These are phyloP conservation scores for Gilbertella persicaria DNA, from an alignment of 371 early-diverging fungal species.

Conservation along the genomic window DNA sequence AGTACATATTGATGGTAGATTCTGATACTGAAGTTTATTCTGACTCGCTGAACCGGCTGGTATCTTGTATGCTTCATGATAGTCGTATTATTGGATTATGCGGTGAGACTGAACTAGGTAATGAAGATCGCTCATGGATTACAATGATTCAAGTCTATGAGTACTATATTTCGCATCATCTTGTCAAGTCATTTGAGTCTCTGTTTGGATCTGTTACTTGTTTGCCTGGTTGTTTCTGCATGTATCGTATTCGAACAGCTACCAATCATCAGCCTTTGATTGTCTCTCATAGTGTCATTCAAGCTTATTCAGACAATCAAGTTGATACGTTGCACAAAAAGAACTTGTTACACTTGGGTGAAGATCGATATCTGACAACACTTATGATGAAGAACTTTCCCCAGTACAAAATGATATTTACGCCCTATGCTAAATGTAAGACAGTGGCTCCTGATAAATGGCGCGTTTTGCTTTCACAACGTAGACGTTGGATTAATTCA, in stretches of 20 bases:
- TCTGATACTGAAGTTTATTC: constrained; percentile 90
- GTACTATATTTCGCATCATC: constrained; percentile 94
- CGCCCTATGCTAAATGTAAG: constrained; percentile 91
- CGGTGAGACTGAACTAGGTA: constrained; percentile 83
- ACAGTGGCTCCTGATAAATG: constrained; percentile 97
- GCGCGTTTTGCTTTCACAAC: constrained; percentile 92
- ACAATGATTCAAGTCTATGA: constrained; percentile 95
- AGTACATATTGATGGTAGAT: constrained; percentile 94
- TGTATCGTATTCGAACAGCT: constrained; percentile 88
- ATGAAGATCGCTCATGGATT: constrained; percentile 79
- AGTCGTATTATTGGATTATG: constrained; percentile 81
- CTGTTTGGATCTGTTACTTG: constrained; percentile 96
- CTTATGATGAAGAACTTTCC: constrained; percentile 98
- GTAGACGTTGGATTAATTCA: constrained; percentile 98
- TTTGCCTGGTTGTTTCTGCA: constrained; percentile 95
- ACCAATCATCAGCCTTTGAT: constrained; percentile 67
- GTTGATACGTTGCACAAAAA: constrained; percentile 97
- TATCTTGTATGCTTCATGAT: constrained; percentile 78
- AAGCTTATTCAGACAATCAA: constrained; percentile 90
- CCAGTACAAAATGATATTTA: constrained; percentile 93
- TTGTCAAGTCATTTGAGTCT: constrained; percentile 92
- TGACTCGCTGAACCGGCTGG: constrained; percentile 73
- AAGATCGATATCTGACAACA: constrained; percentile 96
- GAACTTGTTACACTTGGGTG: constrained; percentile 83
- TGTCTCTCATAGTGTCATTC: constrained; percentile 76